Base-by-base conservation (phyloP, 2,329 filamentous ascomycete species). In the Xylaria sp. region DNA sequence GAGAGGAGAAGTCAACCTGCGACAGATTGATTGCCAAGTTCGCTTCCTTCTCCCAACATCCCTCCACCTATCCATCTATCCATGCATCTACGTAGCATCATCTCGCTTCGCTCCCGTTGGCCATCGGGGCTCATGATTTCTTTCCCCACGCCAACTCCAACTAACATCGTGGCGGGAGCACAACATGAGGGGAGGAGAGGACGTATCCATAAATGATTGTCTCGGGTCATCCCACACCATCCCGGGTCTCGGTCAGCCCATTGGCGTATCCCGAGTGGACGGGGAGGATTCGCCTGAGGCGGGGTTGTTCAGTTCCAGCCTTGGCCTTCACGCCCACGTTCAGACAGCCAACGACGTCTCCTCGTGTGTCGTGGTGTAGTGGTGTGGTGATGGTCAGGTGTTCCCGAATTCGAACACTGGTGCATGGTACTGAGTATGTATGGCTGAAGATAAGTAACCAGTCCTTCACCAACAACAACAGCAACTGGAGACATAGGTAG, bases 251-350 rank as follows among this genome's bases (percentile, higher is more conserved):
- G 40, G 67, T 63, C 55, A 61, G 40, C 5, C 9, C 12, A 37
- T 50, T 51, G 29, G 37, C 10, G 48, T 35, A 12, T 42, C 35
- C 66, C 40, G 47, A 69, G 37, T 69, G 60, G 67, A 66, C 25
- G 44, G 47, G 23, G n/a, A 23, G 13, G 44, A 35, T 35, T 40
- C 29, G 59, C 40, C 48, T 59, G 47, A 47, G 27, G 47, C 60
- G 37, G 53, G 64, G 58, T 13, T 48, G 23, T 10, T 35, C 2
- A n/a, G n/a, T n/a, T 42, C 58, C 50, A 44, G 51, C 51, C 53
- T 50, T 57, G 48, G 63, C 47, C n/a, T 13, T 25, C 58, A 57
- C 58, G 23, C 47, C 23, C 47, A 54, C 27, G 40, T 55, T 32
- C 40, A 35, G 25, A 48, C 27, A 21, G n/a, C 25, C 25, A 21